Evolutionary conservation across 176 grass and related monocot species (phyloP), one percentile per base, ranked within the genome.

Genomic region (Aechmea fasciata): DNA sequence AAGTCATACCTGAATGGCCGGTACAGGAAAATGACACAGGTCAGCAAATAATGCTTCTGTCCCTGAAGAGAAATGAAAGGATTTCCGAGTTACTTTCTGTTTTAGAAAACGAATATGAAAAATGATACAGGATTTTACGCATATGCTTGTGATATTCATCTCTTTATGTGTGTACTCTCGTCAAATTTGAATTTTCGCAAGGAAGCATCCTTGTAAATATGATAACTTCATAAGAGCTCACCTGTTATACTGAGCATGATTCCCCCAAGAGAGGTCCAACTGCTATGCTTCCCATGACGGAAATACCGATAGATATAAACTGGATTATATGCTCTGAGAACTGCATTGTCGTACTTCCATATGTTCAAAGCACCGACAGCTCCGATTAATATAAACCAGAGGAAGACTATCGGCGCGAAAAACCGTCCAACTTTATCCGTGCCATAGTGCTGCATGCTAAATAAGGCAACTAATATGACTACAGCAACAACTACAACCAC

Each of bases 391-490:
- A 99, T 74, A 78, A 99, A 94, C 89, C 89, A 99, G 57, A 99
- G 75, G 49, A 99, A 87, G 13, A 99, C 95, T 59, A 99, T 63
- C 11, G 95, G 95, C 57, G 95, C 90, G 71, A 99, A 99, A 74
- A 99, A 82, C 95, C 90, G 93, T 65, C 95, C 95, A 51, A 99
- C 95, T 94, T 93, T 99, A 73, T 94, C 95, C 15, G 90, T 94
- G 26, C 95, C 95, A 65, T 84, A 88, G 61, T 99, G 90, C 50
- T 99, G 95, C 95, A 99, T 94, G 84, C 90, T 90, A 79, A 99
- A 99, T 70, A 99, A 50, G 63, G 90, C 95, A 65, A 99, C 76
- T 70, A 99, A 85, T 77, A 99, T 90, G 67, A 90, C 67, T 76
- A 99, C 95, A 18, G 95, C 87, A 62, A 99, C 90, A 26, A 99